Conservation (phyloP, 2,329 filamentous ascomycete genomes). For the Pseudonectria foliicola region DNA sequence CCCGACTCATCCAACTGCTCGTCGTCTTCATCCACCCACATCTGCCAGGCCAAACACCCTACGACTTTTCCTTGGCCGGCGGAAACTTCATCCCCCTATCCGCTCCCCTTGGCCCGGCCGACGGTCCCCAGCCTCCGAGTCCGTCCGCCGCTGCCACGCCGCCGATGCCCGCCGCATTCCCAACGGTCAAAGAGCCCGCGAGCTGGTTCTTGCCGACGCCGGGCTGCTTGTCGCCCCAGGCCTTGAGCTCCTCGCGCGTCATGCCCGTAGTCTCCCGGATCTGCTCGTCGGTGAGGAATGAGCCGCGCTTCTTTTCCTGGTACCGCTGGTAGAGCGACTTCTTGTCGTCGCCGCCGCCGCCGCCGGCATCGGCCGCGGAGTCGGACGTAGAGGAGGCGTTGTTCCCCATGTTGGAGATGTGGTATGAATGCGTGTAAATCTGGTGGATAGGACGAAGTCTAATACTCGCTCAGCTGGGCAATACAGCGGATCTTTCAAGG, state of each 20-base stretch:
- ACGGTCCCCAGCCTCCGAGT: constrained; percentile 28
- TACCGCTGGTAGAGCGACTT: constrained; percentile 26
- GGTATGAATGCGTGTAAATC: no score
- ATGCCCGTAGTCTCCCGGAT: constrained; percentile 36
- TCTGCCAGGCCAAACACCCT: no score
- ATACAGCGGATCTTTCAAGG: no score
- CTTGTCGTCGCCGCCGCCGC: constrained; percentile 9
- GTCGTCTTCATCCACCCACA: no score
- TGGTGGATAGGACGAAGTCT: no score
- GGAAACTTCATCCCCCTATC: constrained; percentile 31
- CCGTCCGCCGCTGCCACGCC: constrained; percentile 24
- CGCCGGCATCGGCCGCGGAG: no score
- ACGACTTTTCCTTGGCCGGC: constrained; percentile 10
- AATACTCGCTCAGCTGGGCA: no score
- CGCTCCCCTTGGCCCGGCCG: constrained; percentile 18
- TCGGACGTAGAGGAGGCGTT: no score
- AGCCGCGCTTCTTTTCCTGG: constrained; percentile 25
- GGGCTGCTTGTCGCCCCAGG: constrained; percentile 31
- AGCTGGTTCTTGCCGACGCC: constrained; percentile 35
- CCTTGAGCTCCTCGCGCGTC: constrained; percentile 25
- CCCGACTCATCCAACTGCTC: no score
- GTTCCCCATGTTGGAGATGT: no score
- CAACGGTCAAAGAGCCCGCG: constrained; percentile 26
- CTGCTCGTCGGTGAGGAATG: constrained; percentile 31
- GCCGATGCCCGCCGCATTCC: constrained; percentile 24